Evolutionary conservation across 1,139 yeast genomes (phyloP).

Genomic region (Candida glucosophila): DNA sequence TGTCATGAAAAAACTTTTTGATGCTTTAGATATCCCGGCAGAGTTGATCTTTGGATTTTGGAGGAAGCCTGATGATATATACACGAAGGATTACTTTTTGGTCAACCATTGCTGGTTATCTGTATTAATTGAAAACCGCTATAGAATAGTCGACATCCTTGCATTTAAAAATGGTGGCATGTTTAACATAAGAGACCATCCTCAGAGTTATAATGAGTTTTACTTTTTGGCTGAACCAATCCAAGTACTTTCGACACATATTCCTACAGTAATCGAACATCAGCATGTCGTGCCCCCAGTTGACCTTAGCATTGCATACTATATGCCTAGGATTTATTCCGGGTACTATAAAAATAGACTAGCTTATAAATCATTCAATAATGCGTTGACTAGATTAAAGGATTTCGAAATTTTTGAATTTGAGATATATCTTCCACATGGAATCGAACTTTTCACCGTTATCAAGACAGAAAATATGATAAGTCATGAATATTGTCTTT

Average conservation of each 20-base stretch:
- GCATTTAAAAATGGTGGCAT: conserved; percentile 28
- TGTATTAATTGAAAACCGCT: conserved; percentile 63
- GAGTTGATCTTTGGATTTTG: conserved; percentile 78
- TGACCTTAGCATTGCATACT: conserved; percentile 67
- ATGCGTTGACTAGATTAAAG: conserved; percentile 63
- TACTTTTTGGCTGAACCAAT: conserved; percentile 76
- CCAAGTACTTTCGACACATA: conserved; percentile 72
- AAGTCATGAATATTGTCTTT: conserved; percentile 49
- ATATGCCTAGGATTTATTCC: conserved; percentile 79
- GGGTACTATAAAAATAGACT: conserved; percentile 59
- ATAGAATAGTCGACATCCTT: conserved; percentile 61
- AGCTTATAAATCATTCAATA: conserved; percentile 59
- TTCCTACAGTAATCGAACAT: conserved; percentile 67
- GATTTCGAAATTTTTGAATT: conserved; percentile 77
- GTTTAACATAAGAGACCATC: conserved; percentile 23
- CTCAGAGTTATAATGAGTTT: conserved; percentile 35
- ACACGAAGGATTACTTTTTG: conserved; percentile 44
- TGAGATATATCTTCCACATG: conserved; percentile 61
- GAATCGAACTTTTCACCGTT: conserved; percentile 53
- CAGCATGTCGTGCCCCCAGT: conserved; percentile 85
- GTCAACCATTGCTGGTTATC: conserved; percentile 89
- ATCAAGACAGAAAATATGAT: conserved; percentile 46
- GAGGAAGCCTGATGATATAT: conserved; percentile 62
- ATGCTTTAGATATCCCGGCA: conserved; percentile 60
- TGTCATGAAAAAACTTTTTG: conserved; percentile 66